A percentile compares a stretch with the other conserved stretches of the same genome.
These are phyloP conservation scores for Aspergillus carbonarius DNA, from an alignment of 2,329 filamentous ascomycete species.

Conservation along the genomic window DNA sequence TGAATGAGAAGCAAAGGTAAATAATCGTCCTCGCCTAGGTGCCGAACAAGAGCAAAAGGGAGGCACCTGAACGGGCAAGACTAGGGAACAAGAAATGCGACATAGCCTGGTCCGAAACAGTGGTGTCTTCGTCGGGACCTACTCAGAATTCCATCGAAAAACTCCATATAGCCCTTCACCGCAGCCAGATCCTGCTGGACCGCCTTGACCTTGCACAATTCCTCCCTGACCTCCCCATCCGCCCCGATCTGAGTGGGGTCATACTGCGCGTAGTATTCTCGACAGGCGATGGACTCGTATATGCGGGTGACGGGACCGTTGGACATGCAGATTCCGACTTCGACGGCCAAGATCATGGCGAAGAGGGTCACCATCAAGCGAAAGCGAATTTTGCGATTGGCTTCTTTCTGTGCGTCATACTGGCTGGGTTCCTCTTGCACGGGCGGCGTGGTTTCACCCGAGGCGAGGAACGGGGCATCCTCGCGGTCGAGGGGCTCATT, in stretches of 20 bases:
- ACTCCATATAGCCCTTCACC: conserved; percentile 52
- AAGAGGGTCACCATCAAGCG: conserved; percentile 45
- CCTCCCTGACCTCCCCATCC: conserved; percentile 47
- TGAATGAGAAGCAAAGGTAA: conserved; percentile 19
- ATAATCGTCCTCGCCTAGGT: not conserved
- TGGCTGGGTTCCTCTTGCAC: conserved; percentile 4
- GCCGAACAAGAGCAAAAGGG: not conserved
- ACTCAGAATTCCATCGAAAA: conserved; percentile 47
- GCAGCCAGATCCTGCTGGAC: conserved; percentile 52
- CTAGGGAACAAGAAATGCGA: not conserved
- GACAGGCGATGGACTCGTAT: conserved; percentile 51
- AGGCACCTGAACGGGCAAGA: not conserved
- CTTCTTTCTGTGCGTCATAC: conserved; percentile 11
- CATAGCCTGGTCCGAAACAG: not conserved
- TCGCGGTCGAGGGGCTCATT: conserved; percentile 29
- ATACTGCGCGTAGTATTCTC: conserved; percentile 43
- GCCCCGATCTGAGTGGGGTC: conserved; percentile 45
- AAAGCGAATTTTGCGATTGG: conserved; percentile 30
- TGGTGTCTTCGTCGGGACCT: conserved; percentile 14
- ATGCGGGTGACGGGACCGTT: conserved; percentile 49
- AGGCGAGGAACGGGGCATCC: conserved; percentile 34
- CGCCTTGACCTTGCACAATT: conserved; percentile 50
- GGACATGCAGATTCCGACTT: conserved; percentile 47
- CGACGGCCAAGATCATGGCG: conserved; percentile 43
- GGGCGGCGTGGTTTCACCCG: conserved; percentile 10